Base-by-base conservation (phyloP, 2,329 filamentous ascomycete species). In the Alternaria conjuncta region DNA sequence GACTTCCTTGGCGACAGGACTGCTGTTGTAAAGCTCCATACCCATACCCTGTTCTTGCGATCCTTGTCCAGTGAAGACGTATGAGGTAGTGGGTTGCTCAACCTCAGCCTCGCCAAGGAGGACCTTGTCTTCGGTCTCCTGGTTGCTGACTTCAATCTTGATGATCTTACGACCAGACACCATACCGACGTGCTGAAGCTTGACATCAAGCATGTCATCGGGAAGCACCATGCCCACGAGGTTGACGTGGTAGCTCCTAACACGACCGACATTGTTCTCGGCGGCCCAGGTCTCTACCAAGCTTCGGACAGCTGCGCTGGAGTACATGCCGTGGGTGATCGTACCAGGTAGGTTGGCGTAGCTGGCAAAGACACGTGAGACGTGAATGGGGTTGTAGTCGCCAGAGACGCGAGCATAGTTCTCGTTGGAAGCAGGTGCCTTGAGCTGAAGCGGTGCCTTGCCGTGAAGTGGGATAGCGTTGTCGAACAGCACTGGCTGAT, bases 11-110 rank as follows among this genome's bases (percentile, higher is more conserved):
- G 96, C 96, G 20, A 99, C 96, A 41, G 91, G 85, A 79, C 96
- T 98, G 86, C 91, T 97, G 75, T 87, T 91, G 80, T 99, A 99
- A 55, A 99, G 87, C 77, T 98, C 96, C 96, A 99, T 99, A 82
- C 96, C 96, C 96, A 99, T 99, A 66, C 96, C 96, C 81, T 99
- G 96, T 82, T 99, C 96, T 82, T 99, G 96, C 55, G 94, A 97
- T 74, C 96, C 96, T 82, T 99, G 96, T 60, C 96, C 96, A 68
- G 96, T 99, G 82, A 99, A 99, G 72, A 99, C 93, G 76, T 99
- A 99, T 6, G 96, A 91, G 2, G 95, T 97, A 32, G 96, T 93
- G 8, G 96, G 96, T 80, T 99, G 96, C 82, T 99, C 96, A 62
- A 99, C 93, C 82, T 99, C 96, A 25, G 96, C 96, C 83, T 98